A percentile compares a stretch with the other conserved stretches of the same genome.
Conservation (phyloP, 345 rosid species). For the Mercurialis annua region DNA sequence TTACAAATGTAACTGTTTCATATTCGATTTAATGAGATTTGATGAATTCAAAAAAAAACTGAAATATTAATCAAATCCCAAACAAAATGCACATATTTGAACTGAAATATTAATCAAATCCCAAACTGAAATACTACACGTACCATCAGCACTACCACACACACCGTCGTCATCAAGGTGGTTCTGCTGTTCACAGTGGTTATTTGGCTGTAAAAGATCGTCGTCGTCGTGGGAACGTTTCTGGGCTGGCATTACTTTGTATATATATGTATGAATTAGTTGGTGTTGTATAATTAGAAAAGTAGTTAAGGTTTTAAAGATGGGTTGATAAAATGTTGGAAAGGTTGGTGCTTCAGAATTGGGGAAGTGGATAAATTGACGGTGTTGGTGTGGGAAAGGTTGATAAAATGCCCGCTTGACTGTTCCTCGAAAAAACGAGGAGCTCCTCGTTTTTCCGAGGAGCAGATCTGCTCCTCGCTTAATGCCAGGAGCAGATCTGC, state of each 20-base stretch:
- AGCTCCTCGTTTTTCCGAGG: no score
- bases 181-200: neutral
- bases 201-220: slow-evolving; percentile 4
- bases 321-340: neutral
- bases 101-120: neutral
- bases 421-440: no score
- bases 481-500: no score
- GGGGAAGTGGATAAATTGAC: neutral
- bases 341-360: neutral
- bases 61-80: slow-evolving; percentile 14
- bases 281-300: no score
- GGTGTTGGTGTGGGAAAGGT: neutral
- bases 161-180: neutral
- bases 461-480: no score
- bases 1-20: no score
- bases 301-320: neutral
- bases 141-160: slow-evolving; percentile 12
- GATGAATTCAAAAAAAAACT: no score
- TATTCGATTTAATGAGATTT: no score
- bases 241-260: slow-evolving; percentile 28
- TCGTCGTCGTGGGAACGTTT: slow-evolving; percentile 19
- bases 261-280: no score
- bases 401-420: no score
- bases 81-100: slow-evolving; percentile 5
- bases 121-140: no score